Evolutionary conservation across 768 basidiomycete species (phyloP), one percentile per base, ranked within the genome.

Genomic region (Russula compacta): DNA sequence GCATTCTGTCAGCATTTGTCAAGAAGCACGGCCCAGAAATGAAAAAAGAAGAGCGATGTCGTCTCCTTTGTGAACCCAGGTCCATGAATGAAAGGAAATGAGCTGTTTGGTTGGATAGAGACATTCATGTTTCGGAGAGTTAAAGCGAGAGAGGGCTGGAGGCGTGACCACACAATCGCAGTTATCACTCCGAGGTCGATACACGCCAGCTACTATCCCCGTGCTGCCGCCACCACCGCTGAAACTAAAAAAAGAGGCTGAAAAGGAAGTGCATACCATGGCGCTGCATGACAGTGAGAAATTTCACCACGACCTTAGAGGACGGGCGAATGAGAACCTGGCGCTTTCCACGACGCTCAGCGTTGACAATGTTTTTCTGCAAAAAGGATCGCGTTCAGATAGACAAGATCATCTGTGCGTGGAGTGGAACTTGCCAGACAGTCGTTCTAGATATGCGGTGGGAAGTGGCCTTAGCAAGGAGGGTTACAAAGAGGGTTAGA

Each of bases 291-390:
- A 98, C 97, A 67, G 85, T 88, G 68, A 99, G 79, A 78, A 98
- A 97, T 76, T 97, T 97, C 68, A 99, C 87, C 66, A 98, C 84
- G 74, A 99, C 97, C 79, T 99, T 99, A 67, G 93, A 95, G 4
- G 90, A 92, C 58, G 97, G 97, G 53, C 95, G 86, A 76, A 99
- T 84, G 70, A 99, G 87, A 64, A 99, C 97, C 79, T 99, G 97
- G 71, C 97, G 92, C 82, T 99, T 99, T 71, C 97, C 97, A 72
- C 94, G 91, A 73, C 93, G 92, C 81, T 98, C 97, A 72, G 97
- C 97, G 69, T 99, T 99, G 86, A 97, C 92, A 68, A 98, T 97
- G 84, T 91, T 95, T 85, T 95, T 98, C 84, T 88, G 73, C 17
- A 58, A 15, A 47, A 46, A 21, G 24, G 64, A 29, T 61, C 15